Base-by-base conservation (phyloP, 257 asterid species). In the Penstemon newberryi region DNA sequence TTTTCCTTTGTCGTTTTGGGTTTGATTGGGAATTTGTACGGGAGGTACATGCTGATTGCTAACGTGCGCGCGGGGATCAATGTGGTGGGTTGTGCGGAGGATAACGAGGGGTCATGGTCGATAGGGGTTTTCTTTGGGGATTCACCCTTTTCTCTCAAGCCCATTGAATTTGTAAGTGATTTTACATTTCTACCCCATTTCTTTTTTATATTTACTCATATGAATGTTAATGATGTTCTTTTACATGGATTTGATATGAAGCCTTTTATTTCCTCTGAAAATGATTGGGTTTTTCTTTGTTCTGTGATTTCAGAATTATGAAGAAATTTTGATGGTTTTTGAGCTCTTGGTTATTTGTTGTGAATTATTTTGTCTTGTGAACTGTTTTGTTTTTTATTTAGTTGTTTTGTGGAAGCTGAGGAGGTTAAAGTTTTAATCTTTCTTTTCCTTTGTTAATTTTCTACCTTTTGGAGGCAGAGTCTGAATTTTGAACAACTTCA, bases 101-200 rank as follows among this genome's bases (percentile, higher is more conserved):
- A 94, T 76, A 82, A 78, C 68, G 99, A 91, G 75, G 99, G 99
- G 15, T 89, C 97, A 0, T 94, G 99, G 99, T 80, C 97, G 42
- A 49, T 94, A 44, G 99, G 99, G 47, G 82, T 91, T 75, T 91
- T 77, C 83, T 85, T 84, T 63, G 99, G 99, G 6, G 90, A 91
- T 59, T 91, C 96, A 12, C 99, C 99, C 15, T 89, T 94, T 63
- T 73, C 89, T 45, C 99, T 94, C 69, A 86, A 83, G 72, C 98
- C 99, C 74, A 83, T 94, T 72, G 99, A 94, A 87, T 85, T 77
- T 77, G 99, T 94, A 76, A 63, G 89, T 44, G 62, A 36, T 7
- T 12, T 62, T 13, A 37, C 50, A 69, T 6, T 11, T 50, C 19
- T 42, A 25, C 0, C 4, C 0, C 11, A 51, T 13, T 9, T 11